Base-by-base conservation (phyloP, 192 early-diverging fungal species). In the Coemansia sp. region DNA sequence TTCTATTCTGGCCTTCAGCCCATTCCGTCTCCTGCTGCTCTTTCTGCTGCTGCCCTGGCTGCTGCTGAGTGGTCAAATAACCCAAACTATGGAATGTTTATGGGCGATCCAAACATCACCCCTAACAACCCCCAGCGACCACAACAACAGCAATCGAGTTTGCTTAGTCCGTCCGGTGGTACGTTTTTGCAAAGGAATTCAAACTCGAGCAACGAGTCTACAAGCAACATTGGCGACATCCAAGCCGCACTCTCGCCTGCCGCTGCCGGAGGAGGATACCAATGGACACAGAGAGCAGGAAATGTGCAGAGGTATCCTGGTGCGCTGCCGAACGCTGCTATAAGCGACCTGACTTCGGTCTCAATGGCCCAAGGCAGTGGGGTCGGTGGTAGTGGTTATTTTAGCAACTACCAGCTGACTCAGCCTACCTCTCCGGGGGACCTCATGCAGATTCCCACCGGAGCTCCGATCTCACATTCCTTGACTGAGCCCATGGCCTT, bases 361-460 rank as follows among this genome's bases (percentile, higher is more conserved):
- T 35, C 46, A 1, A 36, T 36, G 24, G 33, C 30, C 5, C 46
- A 35, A 20, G 33, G 33, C 33, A 28, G 19, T 5, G 32, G 18
- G 5, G 26, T 15, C 18, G 44, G 35, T 9, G 15, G 23, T 19
- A 4, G 41, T 25, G n/a, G 41, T 29, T 42, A 42, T n/a, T 25
- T 24, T 28, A 50, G 5, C 35, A 39, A 38, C 28, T 55, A 48
- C 25, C 54, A 54, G 41, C 58, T 54, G 43, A 24, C 18, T 32
- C 30, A 48, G n/a, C 46, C 27, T 20, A 3, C 46, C 19, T 48
- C 52, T 3, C 50, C 47, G n/a, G 34, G 45, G 9, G 11, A 27
- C 40, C 30, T 53, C 22, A 58, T 73, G 43, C 64, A 67, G 40
- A 37, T 48, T 10, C 65, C 72, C 15, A 46, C 53, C n/a, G 64